phyloP scores from a whole-genome alignment of 306 rosid species.

The Cyamopsis tetragonoloba region DNA sequence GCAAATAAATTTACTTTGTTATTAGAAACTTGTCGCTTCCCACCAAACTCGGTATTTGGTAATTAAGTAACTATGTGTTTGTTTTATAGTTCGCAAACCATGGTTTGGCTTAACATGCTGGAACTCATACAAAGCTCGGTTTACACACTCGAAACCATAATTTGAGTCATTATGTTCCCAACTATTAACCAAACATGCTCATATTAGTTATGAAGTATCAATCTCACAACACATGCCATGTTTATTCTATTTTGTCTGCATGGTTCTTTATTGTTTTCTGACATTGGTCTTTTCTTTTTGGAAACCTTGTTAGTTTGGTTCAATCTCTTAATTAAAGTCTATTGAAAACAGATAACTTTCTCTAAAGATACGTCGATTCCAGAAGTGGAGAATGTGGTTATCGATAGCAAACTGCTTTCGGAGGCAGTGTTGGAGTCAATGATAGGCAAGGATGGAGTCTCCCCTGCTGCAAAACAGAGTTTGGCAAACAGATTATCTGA shows the following conservation, averaged over 20 bases:
- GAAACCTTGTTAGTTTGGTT: neutral
- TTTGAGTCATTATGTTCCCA: too few species aligned
- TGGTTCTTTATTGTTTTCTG: neutral
- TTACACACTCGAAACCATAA: too few species aligned
- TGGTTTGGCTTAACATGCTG: too few species aligned
- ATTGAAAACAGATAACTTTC: constrained; percentile 54
- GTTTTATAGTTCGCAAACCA: too few species aligned
- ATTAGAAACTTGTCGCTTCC: too few species aligned
- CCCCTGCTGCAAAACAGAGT: constrained; percentile 65
- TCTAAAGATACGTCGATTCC: constrained; percentile 62
- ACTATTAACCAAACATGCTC: too few species aligned
- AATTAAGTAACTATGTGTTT: too few species aligned
- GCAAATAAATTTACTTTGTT: too few species aligned
- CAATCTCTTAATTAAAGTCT: neutral
- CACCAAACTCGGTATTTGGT: too few species aligned
- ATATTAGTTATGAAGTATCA: neutral
- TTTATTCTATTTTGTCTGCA: neutral
- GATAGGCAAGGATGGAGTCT: constrained; percentile 68
- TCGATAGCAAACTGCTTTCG: constrained; percentile 59
- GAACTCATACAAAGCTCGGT: too few species aligned
- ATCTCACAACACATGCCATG: neutral
- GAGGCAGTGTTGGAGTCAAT: constrained; percentile 73
- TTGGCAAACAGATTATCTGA: constrained; percentile 54
- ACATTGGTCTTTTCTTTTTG: neutral
- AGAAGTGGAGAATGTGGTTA: constrained; percentile 30